A percentile compares a stretch with the other conserved stretches of the same genome.
phyloP scores from a whole-genome alignment of 1,139 yeast species.

The Lodderomyces metapsilosis region DNA sequence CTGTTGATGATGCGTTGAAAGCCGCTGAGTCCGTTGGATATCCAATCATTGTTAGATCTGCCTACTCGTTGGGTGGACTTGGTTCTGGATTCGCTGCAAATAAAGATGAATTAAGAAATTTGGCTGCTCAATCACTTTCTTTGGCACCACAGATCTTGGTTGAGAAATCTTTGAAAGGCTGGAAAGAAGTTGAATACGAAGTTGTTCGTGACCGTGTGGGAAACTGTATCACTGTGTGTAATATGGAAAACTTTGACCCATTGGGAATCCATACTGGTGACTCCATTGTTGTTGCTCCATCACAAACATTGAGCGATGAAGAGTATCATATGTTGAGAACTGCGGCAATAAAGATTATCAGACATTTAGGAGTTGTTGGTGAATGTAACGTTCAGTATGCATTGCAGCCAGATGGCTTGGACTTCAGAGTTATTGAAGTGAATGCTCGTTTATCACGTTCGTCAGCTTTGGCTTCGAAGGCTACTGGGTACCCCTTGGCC shows the following conservation, averaged over 20 bases:
- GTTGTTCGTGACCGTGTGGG: constrained; percentile 96
- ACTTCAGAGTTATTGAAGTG: constrained; percentile 95
- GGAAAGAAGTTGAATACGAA: constrained; percentile 99
- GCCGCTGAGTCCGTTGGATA: constrained; percentile 90
- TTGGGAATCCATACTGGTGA: constrained; percentile 98
- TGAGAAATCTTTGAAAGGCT: constrained; percentile 95
- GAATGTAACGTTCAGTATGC: constrained; percentile 99
- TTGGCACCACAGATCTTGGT: constrained; percentile 92
- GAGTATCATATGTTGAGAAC: constrained; percentile 97
- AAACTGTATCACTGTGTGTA: constrained; percentile 97
- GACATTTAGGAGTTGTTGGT: constrained; percentile 98
- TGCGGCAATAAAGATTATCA: constrained; percentile 94
- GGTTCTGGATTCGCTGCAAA: constrained; percentile 96
- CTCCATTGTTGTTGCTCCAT: constrained; percentile 97
- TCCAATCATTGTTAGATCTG: constrained; percentile 97
- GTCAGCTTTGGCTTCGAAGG: constrained; percentile 96
- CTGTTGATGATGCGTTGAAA: constrained; percentile 84
- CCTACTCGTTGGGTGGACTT: constrained; percentile 95
- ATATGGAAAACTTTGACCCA: constrained; percentile 99
- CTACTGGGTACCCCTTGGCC: constrained; percentile 97
- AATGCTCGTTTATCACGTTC: constrained; percentile 97
- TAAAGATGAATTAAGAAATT: constrained; percentile 57
- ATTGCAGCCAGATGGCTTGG: constrained; percentile 90
- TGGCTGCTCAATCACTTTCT: constrained; percentile 60
- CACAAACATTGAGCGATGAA: constrained; percentile 94